Base-by-base conservation (phyloP, 2,329 filamentous ascomycete genomes). In the Pseudogymnoascus pannorum region DNA sequence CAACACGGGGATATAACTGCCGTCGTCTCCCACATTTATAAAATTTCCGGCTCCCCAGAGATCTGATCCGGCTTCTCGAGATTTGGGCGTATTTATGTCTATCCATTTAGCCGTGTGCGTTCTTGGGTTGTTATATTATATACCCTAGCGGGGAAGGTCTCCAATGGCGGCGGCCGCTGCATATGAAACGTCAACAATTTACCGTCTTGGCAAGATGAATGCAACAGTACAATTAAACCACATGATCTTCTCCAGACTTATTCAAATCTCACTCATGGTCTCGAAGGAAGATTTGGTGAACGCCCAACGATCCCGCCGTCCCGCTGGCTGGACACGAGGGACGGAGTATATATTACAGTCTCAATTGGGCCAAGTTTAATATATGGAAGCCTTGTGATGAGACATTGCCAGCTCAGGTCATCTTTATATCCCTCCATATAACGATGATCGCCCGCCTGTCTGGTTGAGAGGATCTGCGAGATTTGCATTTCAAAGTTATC, bases 151-250 rank as follows among this genome's bases (percentile, higher is more conserved):
- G 44, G 44, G 44, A 54, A 31, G 44, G 44, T 31, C 44, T 54
- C 44, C 44, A 54, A 54, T 54, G 44, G 7, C 9, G 44, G 44
- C 24, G 44, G n/a, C 26, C n/a, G 24, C 24, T 54, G 44, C n/a
- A 54, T 54, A 54, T 54, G 44, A 54, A 54, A 54, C 44, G 11
- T 18, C 9, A n/a, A 54, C 44, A 54, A 54, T 54, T 54, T 54
- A 18, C 44, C 44, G 44, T 16, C 44, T 54, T 54, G 44, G 44
- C 44, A 16, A 54, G n/a, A 54, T 54, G 4, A 16, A 18, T 54
- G 44, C 24, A 31, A 54, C 24, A 54, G 31, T 54, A 31, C 44
- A 31, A 26, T 31, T 31, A n/a, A 54, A 54, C 44, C 44, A 54
- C 44, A 54, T 54, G 44, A 54, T 54, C 44, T 54, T 54, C 44